Percentiles rank a stretch among this genome's conserved stretches.
Conservation (phyloP, 768 basidiomycete genomes). For the Hirschioporus abietinus region DNA sequence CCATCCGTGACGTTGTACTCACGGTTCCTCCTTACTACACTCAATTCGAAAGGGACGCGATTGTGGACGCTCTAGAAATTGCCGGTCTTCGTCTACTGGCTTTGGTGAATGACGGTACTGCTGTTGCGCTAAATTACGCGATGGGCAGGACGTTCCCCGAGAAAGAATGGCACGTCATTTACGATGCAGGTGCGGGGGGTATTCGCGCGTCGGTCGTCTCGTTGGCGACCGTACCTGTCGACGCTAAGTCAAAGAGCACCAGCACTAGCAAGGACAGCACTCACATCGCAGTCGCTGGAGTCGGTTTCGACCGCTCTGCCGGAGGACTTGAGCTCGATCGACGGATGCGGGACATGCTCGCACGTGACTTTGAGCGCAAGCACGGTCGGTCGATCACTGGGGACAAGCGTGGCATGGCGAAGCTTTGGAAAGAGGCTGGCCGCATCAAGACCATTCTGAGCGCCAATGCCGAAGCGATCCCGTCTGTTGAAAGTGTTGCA, state of each 20-base stretch:
- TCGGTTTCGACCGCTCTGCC: constrained; percentile 70
- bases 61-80: constrained; percentile 89
- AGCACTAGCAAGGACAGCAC: constrained; percentile 44
- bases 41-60: constrained; percentile 86
- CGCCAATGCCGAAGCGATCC: constrained; percentile 78
- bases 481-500: constrained; percentile 81
- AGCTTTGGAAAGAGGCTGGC: constrained; percentile 90
- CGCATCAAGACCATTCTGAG: constrained; percentile 90
- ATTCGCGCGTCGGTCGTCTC: constrained; percentile 73
- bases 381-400: constrained; percentile 60
- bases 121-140: constrained; percentile 96
- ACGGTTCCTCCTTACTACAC: constrained; percentile 90
- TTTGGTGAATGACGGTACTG: constrained; percentile 88
- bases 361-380: constrained; percentile 69
- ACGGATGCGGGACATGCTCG: constrained; percentile 73
- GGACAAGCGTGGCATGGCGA: constrained; percentile 84
- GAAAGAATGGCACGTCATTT: constrained; percentile 85
- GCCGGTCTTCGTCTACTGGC: constrained; percentile 80
- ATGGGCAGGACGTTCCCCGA: constrained; percentile 87
- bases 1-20: constrained; percentile 77
- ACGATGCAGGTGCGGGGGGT: constrained; percentile 87
- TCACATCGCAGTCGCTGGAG: constrained; percentile 70
- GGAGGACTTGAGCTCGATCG: constrained; percentile 87
- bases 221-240: constrained; percentile 47
- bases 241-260: constrained; percentile 39